Base-by-base conservation (phyloP, 257 asterid species). In the Salvia rosmarinus region DNA sequence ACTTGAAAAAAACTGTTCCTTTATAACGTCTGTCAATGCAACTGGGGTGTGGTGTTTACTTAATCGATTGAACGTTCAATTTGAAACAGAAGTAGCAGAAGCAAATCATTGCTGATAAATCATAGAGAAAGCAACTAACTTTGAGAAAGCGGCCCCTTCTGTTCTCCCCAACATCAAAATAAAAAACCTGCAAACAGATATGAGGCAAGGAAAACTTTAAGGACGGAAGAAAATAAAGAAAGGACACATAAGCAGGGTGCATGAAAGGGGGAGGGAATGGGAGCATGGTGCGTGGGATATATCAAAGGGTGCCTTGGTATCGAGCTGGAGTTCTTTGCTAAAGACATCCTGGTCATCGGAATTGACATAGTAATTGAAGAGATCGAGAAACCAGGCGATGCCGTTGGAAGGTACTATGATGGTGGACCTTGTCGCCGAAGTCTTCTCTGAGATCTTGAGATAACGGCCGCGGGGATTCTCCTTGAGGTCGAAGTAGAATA, bases 381-480 rank as follows among this genome's bases (percentile, higher is more conserved):
- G 92, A 84, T 94, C 96, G 42, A 94, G 95, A 87, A 94, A 94
- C 97, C 98, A 94, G 58, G 96, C 81, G 81, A 94, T 88, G 85
- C 98, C 96, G 76, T 79, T 86, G 62, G 87, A 89, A 51, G 98
- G 98, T 4, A 94, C 95, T 37, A 90, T 94, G 85, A 94, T 94
- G 50, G 97, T 94, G 67, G 98, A 94, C 86, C 98, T 83, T 57
- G 98, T 86, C 64, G 97, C 94, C 1, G 98, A 94, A 5, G 98
- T 94, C 81, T 94, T 94, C 87, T 94, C 97, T 2, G 97, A 94
- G 80, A 94, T 94, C 85, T 94, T 94, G 6, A 94, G 91, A 80
- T 94, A 94, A 9, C 96, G 85, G 28, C 98, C 97, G 3, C 98
- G 86, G 20, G 98, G 96, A 87, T 94, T 94, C 89, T 94, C 98